Evolutionary conservation across 371 early-diverging fungal genomes (phyloP).

Genomic region (Mucor irregularis): DNA sequence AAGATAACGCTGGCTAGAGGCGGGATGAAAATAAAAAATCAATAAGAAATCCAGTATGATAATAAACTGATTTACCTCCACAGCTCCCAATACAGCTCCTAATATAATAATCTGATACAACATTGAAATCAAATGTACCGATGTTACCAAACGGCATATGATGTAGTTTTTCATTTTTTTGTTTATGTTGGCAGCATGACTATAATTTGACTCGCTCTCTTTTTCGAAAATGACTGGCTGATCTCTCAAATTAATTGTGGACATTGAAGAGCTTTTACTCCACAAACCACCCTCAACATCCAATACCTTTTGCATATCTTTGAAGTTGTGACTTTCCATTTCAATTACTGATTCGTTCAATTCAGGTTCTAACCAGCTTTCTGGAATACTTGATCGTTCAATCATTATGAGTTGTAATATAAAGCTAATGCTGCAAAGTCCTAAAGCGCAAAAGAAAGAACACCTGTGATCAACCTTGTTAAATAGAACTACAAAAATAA

Average conservation of each 20-base stretch:
- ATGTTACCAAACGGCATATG: neutral
- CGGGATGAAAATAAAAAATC: neutral
- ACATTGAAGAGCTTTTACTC: slow-evolving; percentile 19
- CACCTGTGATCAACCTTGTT: neutral
- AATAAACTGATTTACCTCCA: slow-evolving; percentile 2
- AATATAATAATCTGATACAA: slow-evolving; percentile 1
- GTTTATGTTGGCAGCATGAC: neutral
- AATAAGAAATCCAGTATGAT: too few relatives aligned
- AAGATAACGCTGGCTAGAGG: neutral
- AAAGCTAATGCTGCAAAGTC: neutral
- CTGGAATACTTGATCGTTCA: neutral
- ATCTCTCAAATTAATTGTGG: slow-evolving; percentile 13
- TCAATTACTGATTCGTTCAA: neutral
- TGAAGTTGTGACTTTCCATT: slow-evolving; percentile 3
- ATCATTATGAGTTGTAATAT: slow-evolving; percentile 5
- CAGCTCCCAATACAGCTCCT: neutral
- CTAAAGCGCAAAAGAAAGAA: slow-evolving; percentile 2
- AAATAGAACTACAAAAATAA: slow-evolving; percentile 3
- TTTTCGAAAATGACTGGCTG: slow-evolving; percentile 11
- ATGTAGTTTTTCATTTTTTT: neutral
- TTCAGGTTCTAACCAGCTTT: neutral
- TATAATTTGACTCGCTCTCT: neutral
- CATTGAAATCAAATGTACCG: neutral
- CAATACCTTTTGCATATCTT: neutral
- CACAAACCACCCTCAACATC: slow-evolving; percentile 6